Evolutionary conservation across 352 stramenopile species (phyloP).

Genomic region (Saprolegnia parasitica): DNA sequence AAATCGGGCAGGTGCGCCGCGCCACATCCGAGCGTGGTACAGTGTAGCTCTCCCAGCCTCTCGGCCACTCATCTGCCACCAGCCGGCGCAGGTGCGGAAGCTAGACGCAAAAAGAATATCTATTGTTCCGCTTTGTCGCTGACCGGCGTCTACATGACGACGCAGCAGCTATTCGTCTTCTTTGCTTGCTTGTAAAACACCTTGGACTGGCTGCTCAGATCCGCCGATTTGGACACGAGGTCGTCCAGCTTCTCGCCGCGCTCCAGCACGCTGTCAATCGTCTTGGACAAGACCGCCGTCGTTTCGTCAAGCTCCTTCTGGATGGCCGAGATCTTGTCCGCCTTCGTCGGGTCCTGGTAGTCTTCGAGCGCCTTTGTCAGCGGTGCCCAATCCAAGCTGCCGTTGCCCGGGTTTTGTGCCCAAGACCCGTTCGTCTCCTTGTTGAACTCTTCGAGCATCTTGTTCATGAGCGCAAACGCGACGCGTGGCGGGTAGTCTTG

Average conservation of each 20-base stretch:
- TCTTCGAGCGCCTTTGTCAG: slow-evolving; percentile 92
- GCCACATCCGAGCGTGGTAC: too few relatives aligned
- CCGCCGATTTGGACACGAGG: slow-evolving; percentile 97
- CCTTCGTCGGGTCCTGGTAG: slow-evolving; percentile 97
- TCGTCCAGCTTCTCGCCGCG: slow-evolving; percentile 98
- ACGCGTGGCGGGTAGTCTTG: slow-evolving; percentile 98
- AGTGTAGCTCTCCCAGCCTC: too few relatives aligned
- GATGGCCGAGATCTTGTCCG: slow-evolving; percentile 99
- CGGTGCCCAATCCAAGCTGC: slow-evolving; percentile 86
- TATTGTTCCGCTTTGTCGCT: too few relatives aligned
- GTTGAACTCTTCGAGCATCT: slow-evolving; percentile 96
- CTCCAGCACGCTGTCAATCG: slow-evolving; percentile 98
- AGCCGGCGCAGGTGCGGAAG: too few relatives aligned
- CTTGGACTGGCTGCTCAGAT: slow-evolving; percentile 98
- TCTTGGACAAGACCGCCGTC: slow-evolving; percentile 98
- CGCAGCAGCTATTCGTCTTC: slow-evolving; percentile 99
- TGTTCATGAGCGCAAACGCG: slow-evolving; percentile 87
- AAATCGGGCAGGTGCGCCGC: too few relatives aligned
- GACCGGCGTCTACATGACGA: slow-evolving; percentile 37
- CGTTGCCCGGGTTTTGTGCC: slow-evolving; percentile 53
- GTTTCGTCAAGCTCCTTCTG: slow-evolving; percentile 99
- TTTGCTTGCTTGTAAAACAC: slow-evolving; percentile 99
- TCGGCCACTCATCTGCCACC: too few relatives aligned
- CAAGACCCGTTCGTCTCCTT: slow-evolving; percentile 52
- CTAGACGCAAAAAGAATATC: too few relatives aligned